Percentiles rank a stretch among this genome's conserved stretches.
phyloP scores from a whole-genome alignment of 176 grass and related monocot genomes.

The Elymus sibiricus region DNA sequence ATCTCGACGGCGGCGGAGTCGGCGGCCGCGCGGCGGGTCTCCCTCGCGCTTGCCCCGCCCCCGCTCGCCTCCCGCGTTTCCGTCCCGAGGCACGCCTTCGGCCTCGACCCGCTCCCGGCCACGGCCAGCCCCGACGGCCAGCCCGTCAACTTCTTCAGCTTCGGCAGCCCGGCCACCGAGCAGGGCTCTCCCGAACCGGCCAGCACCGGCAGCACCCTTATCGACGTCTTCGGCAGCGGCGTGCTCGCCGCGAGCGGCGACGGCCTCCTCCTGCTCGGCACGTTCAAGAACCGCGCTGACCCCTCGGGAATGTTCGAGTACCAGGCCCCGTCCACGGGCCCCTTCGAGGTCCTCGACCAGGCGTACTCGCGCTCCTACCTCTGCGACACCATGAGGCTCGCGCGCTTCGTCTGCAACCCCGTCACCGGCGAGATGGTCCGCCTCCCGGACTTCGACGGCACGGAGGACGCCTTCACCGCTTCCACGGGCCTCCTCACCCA shows the following conservation, averaged over 20 bases:
- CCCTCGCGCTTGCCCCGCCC: not conserved
- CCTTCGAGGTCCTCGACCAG: not conserved
- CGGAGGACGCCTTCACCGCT: not conserved
- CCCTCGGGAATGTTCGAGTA: rapidly evolving
- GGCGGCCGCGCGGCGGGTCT: not conserved
- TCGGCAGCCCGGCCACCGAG: not conserved
- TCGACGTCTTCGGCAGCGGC: not conserved
- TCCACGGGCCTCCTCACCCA: not conserved
- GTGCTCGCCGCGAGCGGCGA: not conserved
- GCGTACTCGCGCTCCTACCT: not conserved
- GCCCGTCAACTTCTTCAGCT: not conserved
- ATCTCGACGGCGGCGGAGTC: not conserved
- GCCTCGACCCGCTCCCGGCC: not conserved
- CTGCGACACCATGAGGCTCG: not conserved
- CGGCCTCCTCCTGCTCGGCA: not conserved
- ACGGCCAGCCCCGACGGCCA: too few species aligned
- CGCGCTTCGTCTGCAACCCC: not conserved
- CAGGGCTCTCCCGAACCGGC: too few species aligned
- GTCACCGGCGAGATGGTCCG: not conserved
- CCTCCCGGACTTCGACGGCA: not conserved
- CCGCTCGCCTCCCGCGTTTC: constrained; percentile 11
- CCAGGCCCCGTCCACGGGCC: not conserved
- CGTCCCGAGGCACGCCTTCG: not conserved
- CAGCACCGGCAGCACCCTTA: too few species aligned
- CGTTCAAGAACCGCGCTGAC: not conserved